Percentiles rank a stretch among this genome's conserved stretches.
These are phyloP conservation scores for Biscogniauxia sp. DNA, from an alignment of 2,329 filamentous ascomycete genomes.

Conservation along the genomic window DNA sequence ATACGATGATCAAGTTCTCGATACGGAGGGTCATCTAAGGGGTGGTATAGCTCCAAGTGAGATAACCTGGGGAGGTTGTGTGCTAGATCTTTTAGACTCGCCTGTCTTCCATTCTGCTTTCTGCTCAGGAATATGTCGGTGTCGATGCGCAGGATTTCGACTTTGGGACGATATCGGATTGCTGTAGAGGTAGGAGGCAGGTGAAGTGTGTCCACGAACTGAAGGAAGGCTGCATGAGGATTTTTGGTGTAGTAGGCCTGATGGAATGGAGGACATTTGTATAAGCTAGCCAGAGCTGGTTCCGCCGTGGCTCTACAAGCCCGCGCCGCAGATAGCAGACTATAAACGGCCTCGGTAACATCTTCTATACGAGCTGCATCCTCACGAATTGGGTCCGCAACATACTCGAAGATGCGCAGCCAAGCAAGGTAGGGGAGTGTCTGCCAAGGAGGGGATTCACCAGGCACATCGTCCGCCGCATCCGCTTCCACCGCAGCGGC, in stretches of 20 bases:
- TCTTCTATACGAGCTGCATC: conserved; percentile 40
- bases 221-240: conserved; percentile 42
- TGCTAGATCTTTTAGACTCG: conserved; percentile 59
- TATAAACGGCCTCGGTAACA: conserved; percentile 38
- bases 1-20: conserved; percentile 53
- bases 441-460: conserved; percentile 51
- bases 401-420: conserved; percentile 66
- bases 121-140: conserved; percentile 42
- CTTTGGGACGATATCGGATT: conserved; percentile 68
- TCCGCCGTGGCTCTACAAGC: conserved; percentile 66
- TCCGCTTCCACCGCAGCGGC: background rate
- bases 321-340: conserved; percentile 59
- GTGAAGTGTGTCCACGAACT: conserved; percentile 48
- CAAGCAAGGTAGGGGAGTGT: conserved; percentile 66
- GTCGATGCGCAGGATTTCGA: conserved; percentile 68
- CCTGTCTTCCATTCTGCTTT: conserved; percentile 25
- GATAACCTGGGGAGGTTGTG: conserved; percentile 63
- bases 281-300: conserved; percentile 71
- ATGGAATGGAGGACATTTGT: conserved; percentile 62
- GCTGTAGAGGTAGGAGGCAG: conserved; percentile 43
- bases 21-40: conserved; percentile 66
- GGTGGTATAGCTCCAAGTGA: conserved; percentile 70
- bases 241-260: conserved; percentile 40
- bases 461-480: conserved; percentile 35
- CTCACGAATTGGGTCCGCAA: conserved; percentile 57